A percentile compares a stretch with the other conserved stretches of the same genome.
Conservation (phyloP, 2,329 filamentous ascomycete genomes). For the Neonectria coccinea region DNA sequence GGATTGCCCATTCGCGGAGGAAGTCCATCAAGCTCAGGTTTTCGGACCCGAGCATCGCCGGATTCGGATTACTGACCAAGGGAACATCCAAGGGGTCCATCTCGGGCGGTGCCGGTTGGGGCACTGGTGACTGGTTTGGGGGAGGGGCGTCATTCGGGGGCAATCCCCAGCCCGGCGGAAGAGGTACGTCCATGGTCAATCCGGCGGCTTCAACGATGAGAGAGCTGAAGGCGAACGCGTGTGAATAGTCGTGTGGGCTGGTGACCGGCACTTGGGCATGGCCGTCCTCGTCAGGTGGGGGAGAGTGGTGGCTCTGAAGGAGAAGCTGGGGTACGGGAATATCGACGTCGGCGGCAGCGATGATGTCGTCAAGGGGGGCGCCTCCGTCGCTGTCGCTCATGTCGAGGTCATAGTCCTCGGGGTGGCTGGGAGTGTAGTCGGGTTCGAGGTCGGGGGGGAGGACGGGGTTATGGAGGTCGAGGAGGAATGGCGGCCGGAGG, state of each 20-base stretch:
- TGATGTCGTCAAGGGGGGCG: conserved; percentile 40
- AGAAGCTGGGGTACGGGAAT: conserved; percentile 17
- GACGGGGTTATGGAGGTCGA: conserved; percentile 22
- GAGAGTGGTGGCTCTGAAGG: conserved; percentile 25
- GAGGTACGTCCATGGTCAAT: conserved; percentile 34
- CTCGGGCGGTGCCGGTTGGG: conserved; percentile 1
- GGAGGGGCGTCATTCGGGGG: conserved; percentile 4
- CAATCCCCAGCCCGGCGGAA: conserved; percentile 32
- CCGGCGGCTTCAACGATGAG: conserved; percentile 26
- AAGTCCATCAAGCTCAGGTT: conserved; percentile 65
- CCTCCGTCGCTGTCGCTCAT: conserved; percentile 53
- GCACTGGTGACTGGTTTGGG: conserved; percentile 1
- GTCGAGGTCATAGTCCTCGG: conserved; percentile 46
- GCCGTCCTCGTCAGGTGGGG: conserved; percentile 27
- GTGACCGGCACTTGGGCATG: conserved; percentile 26
- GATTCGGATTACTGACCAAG: conserved; percentile 50
- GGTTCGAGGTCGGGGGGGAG: conserved; percentile 23
- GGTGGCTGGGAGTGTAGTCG: conserved; percentile 28
- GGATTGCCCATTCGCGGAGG: conserved; percentile 61
- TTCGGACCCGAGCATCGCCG: conserved; percentile 57
- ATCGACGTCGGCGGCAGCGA: conserved; percentile 18
- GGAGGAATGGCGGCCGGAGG: conserved; percentile 19
- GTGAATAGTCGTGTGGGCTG: conserved; percentile 32
- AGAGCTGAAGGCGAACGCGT: conserved; percentile 21
- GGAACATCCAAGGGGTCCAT: conserved; percentile 30